Base-by-base conservation (phyloP, 176 grass and related monocot species). In the Triticum turgidum region DNA sequence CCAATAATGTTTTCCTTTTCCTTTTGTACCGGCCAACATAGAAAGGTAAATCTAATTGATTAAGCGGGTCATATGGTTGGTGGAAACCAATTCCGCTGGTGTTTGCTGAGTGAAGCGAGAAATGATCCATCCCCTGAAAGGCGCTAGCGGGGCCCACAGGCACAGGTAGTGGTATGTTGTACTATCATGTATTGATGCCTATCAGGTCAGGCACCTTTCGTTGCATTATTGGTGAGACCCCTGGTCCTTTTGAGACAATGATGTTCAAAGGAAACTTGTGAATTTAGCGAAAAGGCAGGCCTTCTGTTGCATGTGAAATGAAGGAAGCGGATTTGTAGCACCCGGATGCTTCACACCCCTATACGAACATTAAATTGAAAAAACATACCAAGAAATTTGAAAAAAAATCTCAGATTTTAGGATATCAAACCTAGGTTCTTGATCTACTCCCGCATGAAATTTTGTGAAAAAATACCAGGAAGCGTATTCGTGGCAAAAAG, bases 171-270 rank as follows among this genome's bases (percentile, higher is more conserved):
- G 51, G 15, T 7, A 54, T 54, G 73, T 29, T 51, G 73, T 59
- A 59, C 44, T 47, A 76, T 76, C 25, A 29, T 20, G 32, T n/a
- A 73, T 10, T 20, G 12, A 47, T 77, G 25, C 27, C 47, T 77
- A 12, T 77, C 47, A 52, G 74, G 15, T 5, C 8, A 34, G 8
- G 17, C 27, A 56, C 74, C 74, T 56, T 77, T 54, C 51, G 15
- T 54, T 77, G 74, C 47, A 77, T 77, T 77, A 77, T 77, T 56
- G 74, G 74, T 33, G 74, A 76, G 74, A 76, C 73, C 74, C 72
- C 45, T 51, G 25, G 39, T 9, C 68, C 76, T 78, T 78, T 78
- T 61, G 76, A 78, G 76, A 78, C 7, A 38, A 22, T 11, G 76
- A 78, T 61, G 76, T 37, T 34, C 52, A 37, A 1, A 61, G 32